phyloP scores from a whole-genome alignment of 2,329 filamentous ascomycete species.

The Ceratocystis cubensis region DNA sequence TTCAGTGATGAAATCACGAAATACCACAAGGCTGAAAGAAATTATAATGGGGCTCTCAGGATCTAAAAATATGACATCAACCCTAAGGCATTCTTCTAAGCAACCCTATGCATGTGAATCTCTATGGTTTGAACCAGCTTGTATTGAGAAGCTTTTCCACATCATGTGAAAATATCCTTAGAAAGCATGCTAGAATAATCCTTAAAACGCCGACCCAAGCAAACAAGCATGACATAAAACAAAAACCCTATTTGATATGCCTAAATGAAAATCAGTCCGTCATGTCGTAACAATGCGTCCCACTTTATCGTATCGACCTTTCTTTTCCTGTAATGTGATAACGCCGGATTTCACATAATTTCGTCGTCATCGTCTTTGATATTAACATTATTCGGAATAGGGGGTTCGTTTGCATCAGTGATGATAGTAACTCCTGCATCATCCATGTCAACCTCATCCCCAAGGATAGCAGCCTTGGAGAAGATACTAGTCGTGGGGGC shows the following conservation, averaged over 20 bases:
- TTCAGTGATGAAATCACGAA: not conserved
- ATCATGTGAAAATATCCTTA: not conserved
- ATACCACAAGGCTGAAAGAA: slow-evolving; percentile 12
- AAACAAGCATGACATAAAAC: slow-evolving; percentile 11
- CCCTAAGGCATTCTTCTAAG: not conserved
- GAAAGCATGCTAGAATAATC: slow-evolving; percentile 9
- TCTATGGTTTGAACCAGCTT: not conserved
- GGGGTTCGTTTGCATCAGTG: slow-evolving; percentile 3
- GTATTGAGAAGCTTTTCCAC: slow-evolving; percentile 1
- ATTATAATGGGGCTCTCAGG: slow-evolving; percentile 4
- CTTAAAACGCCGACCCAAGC: slow-evolving; percentile 12
- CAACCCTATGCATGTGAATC: not conserved
- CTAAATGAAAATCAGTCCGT: slow-evolving; percentile 7
- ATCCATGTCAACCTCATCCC: slow-evolving; percentile 11
- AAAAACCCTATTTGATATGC: not conserved
- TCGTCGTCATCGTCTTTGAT: slow-evolving; percentile 8
- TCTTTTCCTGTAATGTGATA: not conserved
- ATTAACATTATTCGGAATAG: not conserved
- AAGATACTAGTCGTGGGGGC: not conserved
- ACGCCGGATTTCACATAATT: slow-evolving; percentile 11
- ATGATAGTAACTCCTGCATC: slow-evolving; percentile 4
- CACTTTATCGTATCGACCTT: not conserved
- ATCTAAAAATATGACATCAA: not conserved
- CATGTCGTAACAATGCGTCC: slow-evolving; percentile 5
- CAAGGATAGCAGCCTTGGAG: not conserved